Evolutionary conservation across 768 basidiomycete genomes (phyloP), one percentile per base, ranked within the genome.

Genomic region (Termitomyces eurrhizus): DNA sequence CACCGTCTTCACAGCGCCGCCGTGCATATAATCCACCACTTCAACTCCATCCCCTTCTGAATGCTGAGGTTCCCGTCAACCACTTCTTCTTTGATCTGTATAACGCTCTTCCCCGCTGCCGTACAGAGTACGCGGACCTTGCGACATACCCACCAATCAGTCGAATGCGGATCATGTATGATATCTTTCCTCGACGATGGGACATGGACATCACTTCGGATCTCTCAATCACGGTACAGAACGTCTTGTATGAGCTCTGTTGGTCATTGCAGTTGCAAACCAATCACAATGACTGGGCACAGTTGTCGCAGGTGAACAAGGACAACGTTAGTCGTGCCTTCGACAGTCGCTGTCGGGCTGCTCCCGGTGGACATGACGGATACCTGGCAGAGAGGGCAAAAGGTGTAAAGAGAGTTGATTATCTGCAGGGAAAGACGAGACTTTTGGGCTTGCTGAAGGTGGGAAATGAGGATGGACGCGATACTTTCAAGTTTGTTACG

Each of bases 361-460:
- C 69, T 54, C 69, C 69, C n/a, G 45, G 48, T 21, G 52, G 24
- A 3, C 18, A 62, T 59, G 16, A 65, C 55, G 52, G 39, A 29
- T 75, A 75, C 36, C 65, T 73, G 41, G 69, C 72, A 39, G 76
- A 82, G 68, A 68, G 75, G 61, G 74, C 70, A 14, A 78, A 81
- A 71, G 85, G 84, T 0, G 78, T 88, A 18, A 85, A 83, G 72
- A 75, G 83, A 60, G 76, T 88, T 3, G 87, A 89, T 73, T 87
- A 81, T 69, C 71, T 87, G 62, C 58, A 72, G 50, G 80, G 78
- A 8, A 78, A 74, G 56, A 74, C 75, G 3, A 74, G 69, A 65
- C 80, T 86, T 69, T 77, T 75, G 61, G 85, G 85, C 18, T 59
- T 86, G 51, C 72, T 77, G 7, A 73, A 78, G 62, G 73, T 69